phyloP scores from a whole-genome alignment of 2,329 filamentous ascomycete species.

The Mycogone perniciosa region DNA sequence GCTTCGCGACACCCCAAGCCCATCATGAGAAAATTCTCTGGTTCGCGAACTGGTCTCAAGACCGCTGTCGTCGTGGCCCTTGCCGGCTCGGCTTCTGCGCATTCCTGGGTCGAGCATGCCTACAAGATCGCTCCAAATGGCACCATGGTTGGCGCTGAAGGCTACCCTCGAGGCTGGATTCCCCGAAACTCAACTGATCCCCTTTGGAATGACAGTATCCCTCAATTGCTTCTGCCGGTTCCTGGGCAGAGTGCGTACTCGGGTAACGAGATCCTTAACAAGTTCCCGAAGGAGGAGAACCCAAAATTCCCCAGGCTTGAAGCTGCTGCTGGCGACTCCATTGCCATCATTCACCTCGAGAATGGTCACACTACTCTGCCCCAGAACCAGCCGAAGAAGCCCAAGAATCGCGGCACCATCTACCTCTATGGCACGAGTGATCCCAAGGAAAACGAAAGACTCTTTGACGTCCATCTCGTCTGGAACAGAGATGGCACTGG shows the following conservation, averaged over 20 bases:
- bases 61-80: constrained; percentile 27
- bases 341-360: constrained; percentile 64
- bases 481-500: constrained; percentile 80
- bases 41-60: constrained; percentile 18
- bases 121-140: constrained; percentile 67
- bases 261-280: constrained; percentile 47
- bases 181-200: constrained; percentile 44
- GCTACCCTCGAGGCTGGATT: constrained; percentile 68
- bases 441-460: constrained; percentile 44
- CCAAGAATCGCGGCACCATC: constrained; percentile 61
- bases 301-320: constrained; percentile 56
- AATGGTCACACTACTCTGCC: constrained; percentile 69
- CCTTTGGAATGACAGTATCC: constrained; percentile 51
- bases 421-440: constrained; percentile 66
- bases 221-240: constrained; percentile 58
- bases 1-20: neutral
- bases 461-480: constrained; percentile 60
- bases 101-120: constrained; percentile 80
- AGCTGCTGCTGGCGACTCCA: constrained; percentile 52
- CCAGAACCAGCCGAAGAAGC: constrained; percentile 51
- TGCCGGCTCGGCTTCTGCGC: constrained; percentile 39
- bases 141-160: constrained; percentile 61
- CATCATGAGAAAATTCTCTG: constrained; percentile 19
- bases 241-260: constrained; percentile 58
- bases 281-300: constrained; percentile 30